These are phyloP conservation scores for Nannochloropsis granulata DNA, from an alignment of 108 stramenopile species.

Conservation along the genomic window DNA sequence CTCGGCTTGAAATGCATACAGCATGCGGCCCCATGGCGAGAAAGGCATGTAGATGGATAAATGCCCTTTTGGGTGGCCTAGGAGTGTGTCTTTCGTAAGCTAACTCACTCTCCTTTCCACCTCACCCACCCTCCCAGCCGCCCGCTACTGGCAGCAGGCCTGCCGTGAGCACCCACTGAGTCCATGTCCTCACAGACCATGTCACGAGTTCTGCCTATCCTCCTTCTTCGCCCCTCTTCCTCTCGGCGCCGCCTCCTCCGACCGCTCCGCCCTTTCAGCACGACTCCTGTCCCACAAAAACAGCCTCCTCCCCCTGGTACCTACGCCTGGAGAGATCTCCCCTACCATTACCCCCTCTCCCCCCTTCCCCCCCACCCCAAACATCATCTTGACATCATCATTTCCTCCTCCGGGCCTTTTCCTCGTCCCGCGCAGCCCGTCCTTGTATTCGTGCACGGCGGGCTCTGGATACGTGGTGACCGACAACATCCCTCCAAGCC, in stretches of 20 bases:
- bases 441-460: neutral
- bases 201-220: neutral
- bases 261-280: neutral
- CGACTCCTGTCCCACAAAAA: neutral
- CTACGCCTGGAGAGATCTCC: neutral
- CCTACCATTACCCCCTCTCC: neutral
- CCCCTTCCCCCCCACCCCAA: neutral
- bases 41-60: too few relatives aligned
- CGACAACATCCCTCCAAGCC: slow-evolving; percentile 3
- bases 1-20: too few relatives aligned
- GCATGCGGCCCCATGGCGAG: too few relatives aligned
- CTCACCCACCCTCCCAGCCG: too few relatives aligned
- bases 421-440: neutral
- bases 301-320: neutral
- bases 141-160: too few relatives aligned
- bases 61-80: too few relatives aligned
- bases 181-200: neutral
- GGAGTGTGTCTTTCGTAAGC: too few relatives aligned
- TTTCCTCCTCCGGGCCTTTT: neutral
- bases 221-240: neutral
- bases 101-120: too few relatives aligned
- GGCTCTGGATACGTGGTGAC: slow-evolving; percentile 25
- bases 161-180: too few relatives aligned
- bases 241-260: neutral
- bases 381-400: neutral